Conservation (phyloP, 169 alveolate genomes). For the Eimeria praecox region DNA sequence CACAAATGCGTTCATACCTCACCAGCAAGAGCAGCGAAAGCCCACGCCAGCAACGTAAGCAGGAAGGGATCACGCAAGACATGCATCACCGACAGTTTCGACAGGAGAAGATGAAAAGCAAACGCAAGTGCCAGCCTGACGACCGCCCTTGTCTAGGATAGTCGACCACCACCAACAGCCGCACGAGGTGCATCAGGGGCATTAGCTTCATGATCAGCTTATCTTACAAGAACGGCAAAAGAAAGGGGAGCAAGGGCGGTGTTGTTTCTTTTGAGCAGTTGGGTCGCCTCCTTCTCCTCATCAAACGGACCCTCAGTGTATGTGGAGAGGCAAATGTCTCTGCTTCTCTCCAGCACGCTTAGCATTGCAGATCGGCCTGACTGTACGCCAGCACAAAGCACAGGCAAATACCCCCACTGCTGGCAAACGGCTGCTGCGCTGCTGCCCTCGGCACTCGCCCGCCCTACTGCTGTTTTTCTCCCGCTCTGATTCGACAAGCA, state of each 20-base stretch:
- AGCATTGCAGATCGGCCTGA: slow-evolving; percentile 71
- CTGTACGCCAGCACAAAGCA: slow-evolving; percentile 68
- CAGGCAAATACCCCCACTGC: neutral
- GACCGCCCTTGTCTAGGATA: neutral
- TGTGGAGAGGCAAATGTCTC: slow-evolving; percentile 66
- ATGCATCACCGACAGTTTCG: neutral
- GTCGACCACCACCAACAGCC: neutral
- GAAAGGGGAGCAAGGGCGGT: slow-evolving; percentile 77
- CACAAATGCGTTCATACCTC: neutral
- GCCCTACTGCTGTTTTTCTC: neutral
- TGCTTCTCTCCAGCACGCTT: slow-evolving; percentile 68
- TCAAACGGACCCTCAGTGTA: slow-evolving; percentile 79
- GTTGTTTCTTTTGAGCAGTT: slow-evolving; percentile 61
- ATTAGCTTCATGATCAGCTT: neutral
- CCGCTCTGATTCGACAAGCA: neutral
- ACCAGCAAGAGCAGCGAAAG: slow-evolving; percentile 13
- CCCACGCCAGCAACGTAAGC: neutral
- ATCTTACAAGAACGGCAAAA: slow-evolving; percentile 67
- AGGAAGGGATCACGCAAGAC: neutral
- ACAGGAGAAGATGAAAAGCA: neutral
- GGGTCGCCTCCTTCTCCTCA: slow-evolving; percentile 70
- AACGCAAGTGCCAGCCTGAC: neutral
- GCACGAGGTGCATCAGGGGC: neutral
- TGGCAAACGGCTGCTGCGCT: neutral
- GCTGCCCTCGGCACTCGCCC: neutral